Evolutionary conservation across 2,329 filamentous ascomycete genomes (phyloP), one percentile per base, ranked within the genome.

Genomic region (Cercospora canescens): DNA sequence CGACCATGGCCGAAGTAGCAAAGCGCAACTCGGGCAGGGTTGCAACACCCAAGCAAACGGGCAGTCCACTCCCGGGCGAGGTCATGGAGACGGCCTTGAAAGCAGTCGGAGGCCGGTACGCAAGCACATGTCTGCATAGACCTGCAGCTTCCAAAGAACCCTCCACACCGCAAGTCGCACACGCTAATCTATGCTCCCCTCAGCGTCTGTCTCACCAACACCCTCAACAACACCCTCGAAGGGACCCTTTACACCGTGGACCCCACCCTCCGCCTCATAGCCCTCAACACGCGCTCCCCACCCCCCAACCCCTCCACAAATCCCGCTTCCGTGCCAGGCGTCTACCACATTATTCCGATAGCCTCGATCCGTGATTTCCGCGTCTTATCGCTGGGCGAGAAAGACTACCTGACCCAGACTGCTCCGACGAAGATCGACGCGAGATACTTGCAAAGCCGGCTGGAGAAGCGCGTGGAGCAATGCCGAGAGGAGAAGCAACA

Each of bases 171-270:
- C 24, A 26, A 14, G 18, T 26, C 34, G 2, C 24, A 34, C 16
- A 12, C 21, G 52, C 52, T 55, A 55, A 55, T 3, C 16, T 2
- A 1, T 24, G 41, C 45, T 65, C 52, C 45, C 63, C 26, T 52
- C 48, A 61, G 61, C 18, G 30, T 65, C 32, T 24, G 39, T 75
- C 81, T 89, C 73, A 87, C 82, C 63, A 88, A 86, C 59, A 80
- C 82, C 82, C 30, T 82, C 82, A 7, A 76, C 81, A 62, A 82
- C 50, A 84, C 82, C 26, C 78, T 87, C 66, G 87, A 89, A 76
- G 88, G 88, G 72, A 87, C 82, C 18, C 81, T 90, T 65, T 89
- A 87, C 77, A 88, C 87, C 30, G 86, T 85, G 54, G 86, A 85
- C 75, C 86, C 86, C 28, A 80, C 86, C 71, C 86, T 86, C 64